A percentile compares a stretch with the other conserved stretches of the same genome.
phyloP scores from a whole-genome alignment of 352 stramenopile species.

The Elongisporangium prolatum region DNA sequence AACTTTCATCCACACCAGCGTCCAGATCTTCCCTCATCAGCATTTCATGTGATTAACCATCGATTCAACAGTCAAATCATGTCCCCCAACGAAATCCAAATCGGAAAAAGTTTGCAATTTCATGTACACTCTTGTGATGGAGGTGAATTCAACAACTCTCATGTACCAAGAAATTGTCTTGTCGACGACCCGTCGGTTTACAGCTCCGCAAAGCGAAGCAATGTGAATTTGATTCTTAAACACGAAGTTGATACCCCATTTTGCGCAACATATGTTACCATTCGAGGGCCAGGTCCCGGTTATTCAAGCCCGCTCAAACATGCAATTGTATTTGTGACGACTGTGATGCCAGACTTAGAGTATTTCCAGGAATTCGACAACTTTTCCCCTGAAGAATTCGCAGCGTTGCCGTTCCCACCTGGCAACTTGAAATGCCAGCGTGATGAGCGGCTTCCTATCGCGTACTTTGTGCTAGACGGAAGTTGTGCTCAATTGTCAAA shows the following conservation, averaged over 20 bases:
- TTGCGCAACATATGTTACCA: conserved; percentile 62
- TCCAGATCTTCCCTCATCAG: conserved; percentile 38
- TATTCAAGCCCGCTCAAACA: conserved; percentile 74
- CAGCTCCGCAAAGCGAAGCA: conserved; percentile 64
- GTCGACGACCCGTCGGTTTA: conserved; percentile 79
- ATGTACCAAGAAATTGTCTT: conserved; percentile 60
- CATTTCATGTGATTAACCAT: conserved; percentile 30
- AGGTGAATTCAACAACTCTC: conserved; percentile 76
- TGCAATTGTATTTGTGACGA: conserved; percentile 69
- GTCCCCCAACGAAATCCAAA: conserved; percentile 55
- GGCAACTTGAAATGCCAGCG: conserved; percentile 38
- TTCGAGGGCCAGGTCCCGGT: conserved; percentile 67
- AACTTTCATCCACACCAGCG: conserved; percentile 64
- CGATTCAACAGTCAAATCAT: conserved; percentile 36
- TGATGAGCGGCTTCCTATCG: conserved; percentile 60
- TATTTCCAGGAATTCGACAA: conserved; percentile 54
- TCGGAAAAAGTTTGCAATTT: conserved; percentile 68
- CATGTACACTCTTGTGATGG: conserved; percentile 67
- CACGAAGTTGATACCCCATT: conserved; percentile 81
- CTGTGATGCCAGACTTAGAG: conserved; percentile 43
- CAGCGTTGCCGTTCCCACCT: conserved; percentile 59
- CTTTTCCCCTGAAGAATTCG: conserved; percentile 76
- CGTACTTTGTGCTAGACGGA: conserved; percentile 76
- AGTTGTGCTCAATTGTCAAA: conserved; percentile 76
- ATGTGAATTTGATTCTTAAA: conserved; percentile 77